Evolutionary conservation across 176 grass and related monocot species (phyloP), one percentile per base, ranked within the genome.

Genomic region (Pharus latifolius): DNA sequence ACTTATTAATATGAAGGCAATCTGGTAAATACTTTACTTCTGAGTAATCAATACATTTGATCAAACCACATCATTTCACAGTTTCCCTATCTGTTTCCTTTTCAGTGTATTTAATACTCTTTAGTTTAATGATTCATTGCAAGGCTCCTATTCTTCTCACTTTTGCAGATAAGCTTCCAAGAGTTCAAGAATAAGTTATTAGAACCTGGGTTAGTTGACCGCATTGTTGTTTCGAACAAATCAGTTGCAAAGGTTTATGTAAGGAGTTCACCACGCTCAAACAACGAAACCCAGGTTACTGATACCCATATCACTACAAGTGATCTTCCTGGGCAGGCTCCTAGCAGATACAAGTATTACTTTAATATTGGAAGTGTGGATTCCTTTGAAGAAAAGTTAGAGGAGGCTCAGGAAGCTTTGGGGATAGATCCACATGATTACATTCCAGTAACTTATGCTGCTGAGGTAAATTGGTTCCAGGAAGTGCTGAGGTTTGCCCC

Each of bases 361-460:
- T 98, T 98, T 32, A 98, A 98, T 56, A 93, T 98, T 83, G 94
- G 94, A 62, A 98, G 89, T 17, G 84, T 98, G 16, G 94, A 93
- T 44, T 98, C 87, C 73, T 93, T 93, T 20, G 94, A 98, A 82
- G 84, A 88, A 57, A 93, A 98, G 55, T 74, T 98, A 81, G 81
- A 98, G 73, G 94, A 88, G 56, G 89, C 89, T 5, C 84, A 93
- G 70, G 58, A 88, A 77, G 70, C 71, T 52, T 72, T 90, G 63
- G 87, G 87, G 11, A 75, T 80, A 55, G 86, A 98, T 77, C 75
- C 87, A 42, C 94, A 91, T 78, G 67, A 85, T 66, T 98, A 90
- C 82, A 63, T 93, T 48, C 89, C 94, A 54, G 89, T 98, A 16
- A 88, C 81, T 56, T 98, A 93, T 62, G 41, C 49, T 49, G 78